Conservation (phyloP, 345 rosid species). For the Salix suchowensis region DNA sequence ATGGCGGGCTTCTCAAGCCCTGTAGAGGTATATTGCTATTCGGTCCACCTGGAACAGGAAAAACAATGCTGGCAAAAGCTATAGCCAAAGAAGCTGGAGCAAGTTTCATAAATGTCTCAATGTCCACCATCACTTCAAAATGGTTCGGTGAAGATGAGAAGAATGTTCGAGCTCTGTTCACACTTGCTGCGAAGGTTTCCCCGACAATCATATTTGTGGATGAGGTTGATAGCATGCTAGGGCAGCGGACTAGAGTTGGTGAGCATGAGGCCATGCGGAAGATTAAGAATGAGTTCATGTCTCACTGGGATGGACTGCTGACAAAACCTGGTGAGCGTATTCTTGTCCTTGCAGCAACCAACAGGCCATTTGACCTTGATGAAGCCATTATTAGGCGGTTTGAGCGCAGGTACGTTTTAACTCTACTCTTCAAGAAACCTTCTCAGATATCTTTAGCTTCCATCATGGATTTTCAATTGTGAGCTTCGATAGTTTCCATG, state of each 20-base stretch:
- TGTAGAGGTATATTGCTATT: conserved; percentile 93
- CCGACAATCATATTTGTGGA: conserved; percentile 96
- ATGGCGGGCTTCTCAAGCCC: conserved; percentile 93
- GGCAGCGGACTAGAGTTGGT: conserved; percentile 88
- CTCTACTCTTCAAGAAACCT: not conserved
- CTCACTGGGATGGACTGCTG: conserved; percentile 97
- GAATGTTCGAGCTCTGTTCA: conserved; percentile 84
- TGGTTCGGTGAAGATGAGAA: conserved; percentile 99
- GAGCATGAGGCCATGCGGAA: conserved; percentile 99
- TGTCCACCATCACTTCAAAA: conserved; percentile 98
- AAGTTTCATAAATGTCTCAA: conserved; percentile 95
- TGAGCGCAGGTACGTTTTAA: conserved; percentile 63
- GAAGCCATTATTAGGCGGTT: conserved; percentile 99
- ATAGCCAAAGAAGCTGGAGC: conserved; percentile 99
- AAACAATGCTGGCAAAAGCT: conserved; percentile 99
- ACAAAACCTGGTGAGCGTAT: conserved; percentile 78
- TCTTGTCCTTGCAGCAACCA: conserved; percentile 98
- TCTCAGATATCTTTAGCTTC: not conserved
- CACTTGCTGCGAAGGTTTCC: conserved; percentile 92
- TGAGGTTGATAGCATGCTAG: conserved; percentile 99
- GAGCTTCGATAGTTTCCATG: not conserved
- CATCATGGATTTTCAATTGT: not conserved
- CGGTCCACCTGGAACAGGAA: conserved; percentile 99
- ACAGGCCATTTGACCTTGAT: conserved; percentile 98
- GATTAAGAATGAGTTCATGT: conserved; percentile 96